Evolutionary conservation across 305 asterid genomes (phyloP).

Genomic region (Fraxinus greggii): DNA sequence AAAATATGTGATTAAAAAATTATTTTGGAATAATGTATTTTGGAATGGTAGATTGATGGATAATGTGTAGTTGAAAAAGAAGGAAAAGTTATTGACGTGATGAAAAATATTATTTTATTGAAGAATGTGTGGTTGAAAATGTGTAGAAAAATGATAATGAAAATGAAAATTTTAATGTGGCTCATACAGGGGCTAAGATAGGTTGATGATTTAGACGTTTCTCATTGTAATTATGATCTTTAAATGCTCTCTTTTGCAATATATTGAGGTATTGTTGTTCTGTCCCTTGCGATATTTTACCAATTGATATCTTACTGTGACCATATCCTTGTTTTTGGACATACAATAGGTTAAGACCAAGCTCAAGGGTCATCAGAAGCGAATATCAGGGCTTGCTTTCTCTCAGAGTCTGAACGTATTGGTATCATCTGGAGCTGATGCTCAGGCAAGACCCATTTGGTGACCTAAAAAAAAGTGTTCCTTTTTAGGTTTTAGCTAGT

Average conservation of each 20-base stretch:
- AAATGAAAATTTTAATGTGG: no score
- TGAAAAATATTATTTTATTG: no score
- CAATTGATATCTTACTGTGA: neutral
- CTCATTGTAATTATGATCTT: neutral
- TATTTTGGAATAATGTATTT: no score
- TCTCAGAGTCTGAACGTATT: constrained; percentile 80
- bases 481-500: neutral
- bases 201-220: neutral
- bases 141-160: no score
- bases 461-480: neutral
- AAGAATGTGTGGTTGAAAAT: no score
- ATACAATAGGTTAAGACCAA: constrained; percentile 72
- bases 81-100: no score
- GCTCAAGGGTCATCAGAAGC: constrained; percentile 96
- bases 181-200: no score
- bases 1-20: no score
- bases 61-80: no score
- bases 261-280: constrained; percentile 1
- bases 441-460: constrained; percentile 60
- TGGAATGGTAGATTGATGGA: no score
- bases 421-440: constrained; percentile 98
- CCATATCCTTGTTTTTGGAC: neutral
- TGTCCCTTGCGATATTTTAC: neutral
- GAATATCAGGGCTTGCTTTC: constrained; percentile 94
- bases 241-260: neutral